These are phyloP conservation scores for Symbiodinium natans DNA, from an alignment of 73 alveolate genomes.

Conservation along the genomic window DNA sequence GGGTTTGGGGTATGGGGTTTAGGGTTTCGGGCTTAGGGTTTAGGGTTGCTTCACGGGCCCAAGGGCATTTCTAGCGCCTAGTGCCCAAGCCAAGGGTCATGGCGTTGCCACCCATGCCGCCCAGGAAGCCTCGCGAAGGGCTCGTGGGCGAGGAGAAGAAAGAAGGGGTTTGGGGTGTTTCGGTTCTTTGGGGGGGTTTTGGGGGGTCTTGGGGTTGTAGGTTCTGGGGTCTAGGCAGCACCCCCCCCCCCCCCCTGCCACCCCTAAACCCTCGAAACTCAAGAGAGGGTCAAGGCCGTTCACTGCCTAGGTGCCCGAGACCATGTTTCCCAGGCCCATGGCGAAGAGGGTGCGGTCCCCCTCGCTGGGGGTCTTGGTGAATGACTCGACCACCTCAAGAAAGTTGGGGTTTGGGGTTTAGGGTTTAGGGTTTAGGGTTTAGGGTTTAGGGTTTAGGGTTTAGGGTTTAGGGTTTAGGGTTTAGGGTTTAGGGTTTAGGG, in stretches of 20 bases:
- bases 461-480: not conserved
- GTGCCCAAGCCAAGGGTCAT: not conserved
- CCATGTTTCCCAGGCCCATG: conserved; percentile 18
- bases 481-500: not conserved
- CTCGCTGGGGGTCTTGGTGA: conserved; percentile 15
- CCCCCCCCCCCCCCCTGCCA: no score
- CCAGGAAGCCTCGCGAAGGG: conserved; percentile 48
- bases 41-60: not conserved
- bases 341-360: not conserved
- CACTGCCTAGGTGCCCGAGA: not conserved
- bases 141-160: no score
- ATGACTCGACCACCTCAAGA: conserved; percentile 31
- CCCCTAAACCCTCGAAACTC: no score
- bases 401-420: not conserved
- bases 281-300: not conserved
- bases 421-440: not conserved
- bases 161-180: not conserved
- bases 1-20: not conserved
- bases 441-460: not conserved
- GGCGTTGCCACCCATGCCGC: conserved; percentile 88
- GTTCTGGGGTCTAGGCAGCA: not conserved
- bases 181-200: not conserved
- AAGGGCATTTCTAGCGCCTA: not conserved
- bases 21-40: not conserved
- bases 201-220: not conserved